These are phyloP conservation scores for Peronosclerospora sorghi DNA, from an alignment of 352 stramenopile genomes.

Conservation along the genomic window DNA sequence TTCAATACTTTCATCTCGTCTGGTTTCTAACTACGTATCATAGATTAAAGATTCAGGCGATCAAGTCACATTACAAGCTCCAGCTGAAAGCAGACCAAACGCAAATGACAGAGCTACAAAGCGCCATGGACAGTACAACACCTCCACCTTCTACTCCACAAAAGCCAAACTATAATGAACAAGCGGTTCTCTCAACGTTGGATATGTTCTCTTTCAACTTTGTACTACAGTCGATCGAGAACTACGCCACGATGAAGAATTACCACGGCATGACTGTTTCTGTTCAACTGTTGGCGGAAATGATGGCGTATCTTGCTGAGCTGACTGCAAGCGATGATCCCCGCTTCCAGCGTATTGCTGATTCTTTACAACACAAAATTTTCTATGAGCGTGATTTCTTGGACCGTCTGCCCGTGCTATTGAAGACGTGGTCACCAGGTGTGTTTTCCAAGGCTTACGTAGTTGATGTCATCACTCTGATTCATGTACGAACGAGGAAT, in stretches of 20 bases:
- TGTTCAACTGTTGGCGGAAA: conserved; percentile 68
- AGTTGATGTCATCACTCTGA: conserved; percentile 75
- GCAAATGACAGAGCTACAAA: conserved; percentile 34
- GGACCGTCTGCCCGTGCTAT: conserved; percentile 64
- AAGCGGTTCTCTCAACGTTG: conserved; percentile 70
- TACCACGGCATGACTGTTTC: conserved; percentile 74
- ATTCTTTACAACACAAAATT: conserved; percentile 83
- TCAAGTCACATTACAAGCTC: conserved; percentile 60
- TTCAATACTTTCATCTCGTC: conserved; percentile 83
- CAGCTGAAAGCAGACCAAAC: conserved; percentile 44
- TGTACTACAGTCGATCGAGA: conserved; percentile 82
- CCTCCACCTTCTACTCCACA: conserved; percentile 21
- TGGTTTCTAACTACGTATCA: conserved; percentile 82
- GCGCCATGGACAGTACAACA: conserved; percentile 43
- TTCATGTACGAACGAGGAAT: conserved; percentile 42
- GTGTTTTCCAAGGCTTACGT: conserved; percentile 59
- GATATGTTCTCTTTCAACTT: conserved; percentile 90
- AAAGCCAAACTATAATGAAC: conserved; percentile 60
- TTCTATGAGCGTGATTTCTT: conserved; percentile 84
- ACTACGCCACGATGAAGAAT: conserved; percentile 69
- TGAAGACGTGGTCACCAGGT: conserved; percentile 68
- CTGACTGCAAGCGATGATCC: conserved; percentile 57
- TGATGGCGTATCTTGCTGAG: conserved; percentile 80
- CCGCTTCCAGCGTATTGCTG: conserved; percentile 70
- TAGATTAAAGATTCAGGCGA: conserved; percentile 53